phyloP scores from a whole-genome alignment of 2,329 filamentous ascomycete genomes.

The Colletotrichum truncatum region DNA sequence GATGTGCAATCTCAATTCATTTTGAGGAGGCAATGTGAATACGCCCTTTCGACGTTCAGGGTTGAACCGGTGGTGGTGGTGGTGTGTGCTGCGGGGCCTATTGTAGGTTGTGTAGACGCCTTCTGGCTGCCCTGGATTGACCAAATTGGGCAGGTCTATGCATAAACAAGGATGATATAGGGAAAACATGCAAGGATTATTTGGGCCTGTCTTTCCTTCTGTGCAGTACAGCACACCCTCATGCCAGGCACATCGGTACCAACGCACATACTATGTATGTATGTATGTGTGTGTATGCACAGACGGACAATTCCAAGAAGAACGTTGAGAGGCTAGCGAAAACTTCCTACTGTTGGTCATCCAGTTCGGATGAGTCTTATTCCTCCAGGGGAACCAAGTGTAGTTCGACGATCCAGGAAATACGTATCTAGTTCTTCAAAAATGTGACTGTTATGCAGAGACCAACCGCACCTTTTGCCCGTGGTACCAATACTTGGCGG shows the following conservation, averaged over 20 bases:
- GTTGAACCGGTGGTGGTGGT: neutral
- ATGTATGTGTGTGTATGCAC: constrained; percentile 15
- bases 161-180: constrained; percentile 1
- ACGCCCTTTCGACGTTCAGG: neutral
- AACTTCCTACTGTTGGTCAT: neutral
- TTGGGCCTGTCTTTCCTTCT: constrained; percentile 21
- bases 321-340: constrained; percentile 3
- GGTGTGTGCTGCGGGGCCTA: constrained; percentile 20
- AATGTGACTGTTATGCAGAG: neutral
- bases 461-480: neutral
- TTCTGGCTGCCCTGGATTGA: constrained; percentile 3
- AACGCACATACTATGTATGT: neutral
- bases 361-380: neutral
- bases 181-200: constrained; percentile 16
- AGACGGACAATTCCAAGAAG: neutral
- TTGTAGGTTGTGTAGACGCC: constrained; percentile 8
- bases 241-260: constrained; percentile 19
- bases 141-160: neutral
- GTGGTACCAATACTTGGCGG: neutral
- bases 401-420: neutral
- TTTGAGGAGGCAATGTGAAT: neutral
- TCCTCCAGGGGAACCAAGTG: neutral
- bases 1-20: neutral
- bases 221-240: constrained; percentile 13
- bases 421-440: neutral